Evolutionary conservation across 2,329 filamentous ascomycete species (phyloP).

Genomic region (Arthrobotrys pseudoclavata): DNA sequence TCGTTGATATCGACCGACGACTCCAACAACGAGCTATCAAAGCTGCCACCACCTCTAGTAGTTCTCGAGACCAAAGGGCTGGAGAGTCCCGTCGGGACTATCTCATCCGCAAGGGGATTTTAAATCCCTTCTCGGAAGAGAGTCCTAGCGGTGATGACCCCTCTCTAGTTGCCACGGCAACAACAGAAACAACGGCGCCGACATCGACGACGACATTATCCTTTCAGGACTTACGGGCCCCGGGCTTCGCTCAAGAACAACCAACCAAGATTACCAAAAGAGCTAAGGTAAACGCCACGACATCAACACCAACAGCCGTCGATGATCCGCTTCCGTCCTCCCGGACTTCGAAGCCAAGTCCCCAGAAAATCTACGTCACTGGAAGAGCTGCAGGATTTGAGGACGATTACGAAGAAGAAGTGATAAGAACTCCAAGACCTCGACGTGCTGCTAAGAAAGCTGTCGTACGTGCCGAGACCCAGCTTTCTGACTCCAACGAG

Average conservation of each 20-base stretch:
- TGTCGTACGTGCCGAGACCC: slow-evolving; percentile 66
- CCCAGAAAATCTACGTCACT: slow-evolving; percentile 67
- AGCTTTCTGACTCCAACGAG: slow-evolving; percentile 64
- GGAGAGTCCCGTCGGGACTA: slow-evolving; percentile 85
- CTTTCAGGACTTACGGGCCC: slow-evolving; percentile 79
- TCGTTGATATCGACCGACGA: slow-evolving; percentile 82
- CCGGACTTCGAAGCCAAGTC: slow-evolving; percentile 4
- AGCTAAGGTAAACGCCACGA: slow-evolving; percentile 71
- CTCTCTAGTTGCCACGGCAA: slow-evolving; percentile 76
- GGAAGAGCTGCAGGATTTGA: slow-evolving; percentile 70
- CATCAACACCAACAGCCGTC: not conserved
- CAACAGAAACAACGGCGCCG: not conserved
- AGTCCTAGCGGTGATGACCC: slow-evolving; percentile 74
- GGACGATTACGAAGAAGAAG: slow-evolving; percentile 62
- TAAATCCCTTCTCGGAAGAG: slow-evolving; percentile 90
- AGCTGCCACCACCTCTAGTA: slow-evolving; percentile 68
- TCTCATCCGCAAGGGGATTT: slow-evolving; percentile 94
- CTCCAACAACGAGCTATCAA: slow-evolving; percentile 80
- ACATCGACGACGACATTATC: slow-evolving; percentile 67
- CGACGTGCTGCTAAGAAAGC: slow-evolving; percentile 66
- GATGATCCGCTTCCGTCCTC: not conserved
- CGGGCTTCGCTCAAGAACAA: slow-evolving; percentile 75
- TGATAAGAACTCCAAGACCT: slow-evolving; percentile 67
- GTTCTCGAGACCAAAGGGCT: slow-evolving; percentile 73
- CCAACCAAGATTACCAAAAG: slow-evolving; percentile 65